Conservation (phyloP, 306 rosid genomes). For the Vicia faba region DNA sequence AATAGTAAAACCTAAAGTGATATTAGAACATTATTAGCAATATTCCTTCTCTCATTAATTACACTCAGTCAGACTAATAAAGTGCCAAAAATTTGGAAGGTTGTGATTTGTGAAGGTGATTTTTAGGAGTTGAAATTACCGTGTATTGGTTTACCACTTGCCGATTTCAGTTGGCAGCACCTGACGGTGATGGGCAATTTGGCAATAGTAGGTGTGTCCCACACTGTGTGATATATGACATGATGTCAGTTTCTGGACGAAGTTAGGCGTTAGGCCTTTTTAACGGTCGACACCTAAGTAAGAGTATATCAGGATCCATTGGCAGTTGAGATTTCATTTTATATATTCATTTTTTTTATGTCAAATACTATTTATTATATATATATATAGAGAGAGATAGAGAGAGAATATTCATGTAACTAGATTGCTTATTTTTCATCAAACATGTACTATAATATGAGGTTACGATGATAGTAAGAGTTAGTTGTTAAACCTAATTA, state of each 20-base stretch:
- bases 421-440: no score
- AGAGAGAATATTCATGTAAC: no score
- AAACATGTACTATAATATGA: no score
- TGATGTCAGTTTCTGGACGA: conserved; percentile 36
- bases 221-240: not conserved
- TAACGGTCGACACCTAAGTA: conserved; percentile 48
- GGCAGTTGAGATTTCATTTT: not conserved
- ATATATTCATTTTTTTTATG: no score
- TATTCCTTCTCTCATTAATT: not conserved
- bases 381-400: no score
- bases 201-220: conserved; percentile 17
- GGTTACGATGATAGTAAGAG: no score
- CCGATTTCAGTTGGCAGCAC: conserved; percentile 22
- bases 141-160: conserved; percentile 11
- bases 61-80: not conserved
- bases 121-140: not conserved
- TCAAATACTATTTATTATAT: no score
- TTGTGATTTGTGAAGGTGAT: not conserved
- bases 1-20: no score
- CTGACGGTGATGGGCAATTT: conserved; percentile 2
- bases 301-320: conserved; percentile 15
- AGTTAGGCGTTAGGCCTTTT: conserved; percentile 48
- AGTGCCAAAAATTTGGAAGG: not conserved
- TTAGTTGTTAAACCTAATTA: no score
- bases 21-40: not conserved